Evolutionary conservation across 768 basidiomycete species (phyloP), one percentile per base, ranked within the genome.

Genomic region (Termitomyces sp.): DNA sequence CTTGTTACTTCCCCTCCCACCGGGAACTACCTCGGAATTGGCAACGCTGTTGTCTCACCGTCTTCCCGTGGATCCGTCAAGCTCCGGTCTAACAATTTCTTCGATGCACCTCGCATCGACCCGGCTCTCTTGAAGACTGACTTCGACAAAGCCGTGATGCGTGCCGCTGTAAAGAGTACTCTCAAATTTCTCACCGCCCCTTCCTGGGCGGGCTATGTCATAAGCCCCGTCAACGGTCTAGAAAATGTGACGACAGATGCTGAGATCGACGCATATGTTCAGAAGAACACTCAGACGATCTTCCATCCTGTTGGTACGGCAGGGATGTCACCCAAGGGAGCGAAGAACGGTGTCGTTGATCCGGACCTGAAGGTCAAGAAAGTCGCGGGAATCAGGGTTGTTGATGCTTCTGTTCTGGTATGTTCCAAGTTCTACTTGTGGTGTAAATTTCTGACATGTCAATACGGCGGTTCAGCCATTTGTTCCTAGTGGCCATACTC

Each of bases 361-460:
- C 68, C 71, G 3, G 66, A 71, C 54, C 53, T 73, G 14, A 65
- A 41, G 41, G 65, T 74, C 10, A 73, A 71, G 57, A 65, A 65
- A 3, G 57, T 71, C 0, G 56, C 31, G 1, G 70, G 70, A 17
- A 53, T 74, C 11, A 61, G 73, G 14, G 62, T 74, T 25, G 69
- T 73, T 9, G 73, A 74, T 65, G 70, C 69, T 25, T 72, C 70
- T 10, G 60, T 72, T 23, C 46, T 73, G 17, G 37, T 51, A 27
- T 27, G 25, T 19, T 8, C 9, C 5, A 51, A 9, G 4, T 29
- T 12, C 37, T 17, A 40, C 21, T 1, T 38, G 35, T n/a, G 17
- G 49, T 14, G 25, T 27, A 10, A 25, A 27, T n/a, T 11, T 25
- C 49, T 50, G 17, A 50, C 17, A 38, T 38, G 29, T 25, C 4